Conservation (phyloP, 345 rosid species). For the Physaria fendleri region DNA sequence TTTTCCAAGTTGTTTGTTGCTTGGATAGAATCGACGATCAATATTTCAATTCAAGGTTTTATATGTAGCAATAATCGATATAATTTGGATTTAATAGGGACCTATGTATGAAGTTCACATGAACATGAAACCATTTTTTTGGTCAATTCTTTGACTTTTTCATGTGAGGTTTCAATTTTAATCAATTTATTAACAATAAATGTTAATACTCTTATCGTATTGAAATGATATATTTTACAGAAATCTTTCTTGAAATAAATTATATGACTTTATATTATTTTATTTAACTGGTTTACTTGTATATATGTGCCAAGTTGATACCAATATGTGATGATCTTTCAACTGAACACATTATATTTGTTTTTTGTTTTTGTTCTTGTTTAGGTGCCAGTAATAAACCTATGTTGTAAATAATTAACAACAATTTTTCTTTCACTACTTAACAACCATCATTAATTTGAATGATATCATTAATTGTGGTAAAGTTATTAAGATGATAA, state of each 20-base stretch:
- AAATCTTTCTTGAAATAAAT: too few relatives aligned
- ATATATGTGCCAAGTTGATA: background rate
- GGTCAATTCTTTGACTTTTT: conserved; percentile 17
- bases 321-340: background rate
- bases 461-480: background rate
- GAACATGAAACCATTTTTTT: background rate
- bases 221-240: background rate
- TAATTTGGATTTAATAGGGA: background rate
- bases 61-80: background rate
- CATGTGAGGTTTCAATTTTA: conserved; percentile 8
- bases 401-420: background rate
- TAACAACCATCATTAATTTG: background rate
- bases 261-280: too few relatives aligned
- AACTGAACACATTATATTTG: background rate
- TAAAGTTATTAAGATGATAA: too few relatives aligned
- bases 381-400: conserved; percentile 13
- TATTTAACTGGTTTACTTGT: conserved; percentile 1
- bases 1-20: conserved; percentile 10
- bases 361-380: background rate
- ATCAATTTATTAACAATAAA: background rate
- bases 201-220: background rate
- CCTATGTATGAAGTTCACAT: background rate
- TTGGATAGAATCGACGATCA: too few relatives aligned
- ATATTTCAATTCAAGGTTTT: conserved; percentile 1
- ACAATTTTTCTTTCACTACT: background rate